phyloP scores from a whole-genome alignment of 331 rosid genomes.

The Malus hybrid region DNA sequence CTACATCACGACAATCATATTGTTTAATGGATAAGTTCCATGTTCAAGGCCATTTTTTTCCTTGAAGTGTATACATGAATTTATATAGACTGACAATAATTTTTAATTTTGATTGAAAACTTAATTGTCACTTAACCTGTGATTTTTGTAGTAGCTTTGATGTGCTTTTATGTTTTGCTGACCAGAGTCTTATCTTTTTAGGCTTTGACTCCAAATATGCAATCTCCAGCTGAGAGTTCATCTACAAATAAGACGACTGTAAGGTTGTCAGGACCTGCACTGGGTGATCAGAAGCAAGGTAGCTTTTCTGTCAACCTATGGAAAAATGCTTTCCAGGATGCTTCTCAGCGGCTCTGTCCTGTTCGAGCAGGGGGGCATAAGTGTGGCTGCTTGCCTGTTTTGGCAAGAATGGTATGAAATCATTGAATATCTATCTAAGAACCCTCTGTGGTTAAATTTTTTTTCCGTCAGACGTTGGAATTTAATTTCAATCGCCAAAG shows the following conservation, averaged over 20 bases:
- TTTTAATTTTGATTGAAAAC: no score
- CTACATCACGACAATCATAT: not conserved
- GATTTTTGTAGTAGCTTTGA: not conserved
- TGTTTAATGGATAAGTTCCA: not conserved
- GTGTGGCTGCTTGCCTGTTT: slow-evolving; percentile 93
- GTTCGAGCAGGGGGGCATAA: slow-evolving; percentile 88
- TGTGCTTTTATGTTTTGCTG: slow-evolving; percentile 1
- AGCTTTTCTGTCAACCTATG: slow-evolving; percentile 69
- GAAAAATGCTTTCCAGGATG: slow-evolving; percentile 86
- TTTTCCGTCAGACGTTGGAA: not conserved
- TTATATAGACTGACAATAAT: not conserved
- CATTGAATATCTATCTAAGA: not conserved
- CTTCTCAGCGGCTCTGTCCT: slow-evolving; percentile 84
- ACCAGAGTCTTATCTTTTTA: slow-evolving; percentile 26
- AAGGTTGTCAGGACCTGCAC: slow-evolving; percentile 62
- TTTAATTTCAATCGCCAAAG: not conserved
- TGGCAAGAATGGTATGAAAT: slow-evolving; percentile 66
- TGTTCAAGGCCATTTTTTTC: not conserved
- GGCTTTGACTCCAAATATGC: slow-evolving; percentile 96
- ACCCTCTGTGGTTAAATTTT: not conserved
- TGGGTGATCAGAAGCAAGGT: slow-evolving; percentile 88
- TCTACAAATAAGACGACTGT: slow-evolving; percentile 37
- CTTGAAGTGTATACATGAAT: not conserved
- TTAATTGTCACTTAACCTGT: not conserved
- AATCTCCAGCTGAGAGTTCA: slow-evolving; percentile 36